These are phyloP conservation scores for Botrytis fabae DNA, from an alignment of 2,329 filamentous ascomycete genomes.

Conservation along the genomic window DNA sequence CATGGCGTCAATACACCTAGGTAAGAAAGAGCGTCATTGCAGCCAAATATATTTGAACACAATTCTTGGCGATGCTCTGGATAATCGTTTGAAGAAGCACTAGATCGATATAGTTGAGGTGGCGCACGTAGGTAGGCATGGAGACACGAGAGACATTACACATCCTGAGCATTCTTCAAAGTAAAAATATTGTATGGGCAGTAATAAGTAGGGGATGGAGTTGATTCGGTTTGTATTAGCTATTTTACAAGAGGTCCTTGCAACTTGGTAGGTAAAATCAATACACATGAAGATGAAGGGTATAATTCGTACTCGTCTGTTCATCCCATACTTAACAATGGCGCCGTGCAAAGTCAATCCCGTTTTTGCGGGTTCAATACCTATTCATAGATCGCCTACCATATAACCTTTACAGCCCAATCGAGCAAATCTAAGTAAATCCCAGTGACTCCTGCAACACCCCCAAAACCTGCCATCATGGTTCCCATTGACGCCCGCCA, in stretches of 20 bases:
- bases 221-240: background rate
- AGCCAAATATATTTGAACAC: background rate
- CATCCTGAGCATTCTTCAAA: background rate
- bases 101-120: background rate
- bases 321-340: slow-evolving; percentile 1
- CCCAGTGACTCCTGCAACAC: slow-evolving; percentile 10
- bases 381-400: slow-evolving; percentile 5
- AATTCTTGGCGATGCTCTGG: background rate
- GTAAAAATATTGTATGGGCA: no score
- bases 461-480: background rate
- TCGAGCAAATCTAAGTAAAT: slow-evolving; percentile 8
- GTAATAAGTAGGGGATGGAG: background rate
- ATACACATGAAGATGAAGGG: slow-evolving; percentile 16
- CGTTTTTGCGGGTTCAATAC: background rate
- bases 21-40: background rate
- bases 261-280: background rate
- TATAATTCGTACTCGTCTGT: slow-evolving; percentile 4
- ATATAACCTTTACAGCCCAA: slow-evolving; percentile 9
- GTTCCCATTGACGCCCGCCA: background rate
- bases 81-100: background rate
- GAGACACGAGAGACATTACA: background rate
- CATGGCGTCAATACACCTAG: background rate
- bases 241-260: slow-evolving; percentile 10
- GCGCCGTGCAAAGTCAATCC: slow-evolving; percentile 4
- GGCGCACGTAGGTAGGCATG: background rate